Base-by-base conservation (phyloP, 257 asterid species). In the Petunia axillaris region DNA sequence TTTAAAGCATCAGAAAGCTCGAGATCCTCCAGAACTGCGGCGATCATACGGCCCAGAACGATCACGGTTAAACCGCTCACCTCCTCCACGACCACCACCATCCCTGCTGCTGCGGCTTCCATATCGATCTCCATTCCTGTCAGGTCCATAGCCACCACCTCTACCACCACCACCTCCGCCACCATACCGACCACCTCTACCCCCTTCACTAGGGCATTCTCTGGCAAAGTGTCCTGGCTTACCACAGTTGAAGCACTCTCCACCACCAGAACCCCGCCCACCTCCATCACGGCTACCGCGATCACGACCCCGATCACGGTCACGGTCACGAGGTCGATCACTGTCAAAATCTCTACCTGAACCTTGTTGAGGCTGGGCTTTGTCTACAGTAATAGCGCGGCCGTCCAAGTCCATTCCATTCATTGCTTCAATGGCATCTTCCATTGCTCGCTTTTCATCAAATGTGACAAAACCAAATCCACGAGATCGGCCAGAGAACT, bases 141-240 rank as follows among this genome's bases (percentile, higher is more conserved):
- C 98, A 60, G 97, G 97, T 66, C 99, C 97, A 89, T 88, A 73
- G 39, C 94, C 91, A 46, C 90, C 84, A 70, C 93, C 87, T 40
- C 93, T 87, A 46, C 91, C 58, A 52, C 90, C 88, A 35, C 91
- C 79, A 3, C 88, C 81, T 50, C 97, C 84, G 10, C 93, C 95
- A 11, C 97, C 90, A 71, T 88, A 88, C 81, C 94, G 87, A 83
- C 94, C 88, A 67, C 95, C 88, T 65, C 83, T 88, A 62, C 87
- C 82, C 60, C 93, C 97, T 53, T 91, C 97, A 46, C 90, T 89
- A 8, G 99, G 99, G 80, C 98, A 95, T 85, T 95, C 99, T 76
- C 99, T 87, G 67, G 97, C 97, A 82, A 94, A 95, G 84, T 93
- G 99, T 13, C 97, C 99, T 4, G 98, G 99, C 83, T 95, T 95